Conservation (phyloP, 2,329 filamentous ascomycete species). For the Aspergillus novoparasiticus region DNA sequence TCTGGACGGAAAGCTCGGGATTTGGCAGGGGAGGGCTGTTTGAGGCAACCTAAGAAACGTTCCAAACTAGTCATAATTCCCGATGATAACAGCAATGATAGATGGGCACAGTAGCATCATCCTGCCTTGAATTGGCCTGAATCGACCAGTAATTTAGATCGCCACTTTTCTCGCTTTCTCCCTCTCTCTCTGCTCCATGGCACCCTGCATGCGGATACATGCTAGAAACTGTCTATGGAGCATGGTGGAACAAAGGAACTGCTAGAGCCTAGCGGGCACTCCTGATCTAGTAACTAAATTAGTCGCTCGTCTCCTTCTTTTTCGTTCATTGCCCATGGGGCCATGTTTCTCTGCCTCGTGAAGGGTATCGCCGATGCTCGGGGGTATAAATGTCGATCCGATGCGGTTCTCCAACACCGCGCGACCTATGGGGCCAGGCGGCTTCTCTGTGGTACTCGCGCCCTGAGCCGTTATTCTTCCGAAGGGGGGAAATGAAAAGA, state of each 20-base stretch:
- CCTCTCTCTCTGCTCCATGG: neutral
- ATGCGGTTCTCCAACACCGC: neutral
- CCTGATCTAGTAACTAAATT: neutral
- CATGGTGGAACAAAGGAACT: neutral
- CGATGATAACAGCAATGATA: neutral
- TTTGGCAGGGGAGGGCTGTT: neutral
- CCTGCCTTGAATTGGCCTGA: neutral
- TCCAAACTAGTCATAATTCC: neutral
- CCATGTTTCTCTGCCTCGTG: neutral
- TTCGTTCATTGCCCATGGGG: neutral
- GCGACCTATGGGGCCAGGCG: neutral
- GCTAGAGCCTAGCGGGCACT: neutral
- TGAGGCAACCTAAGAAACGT: neutral
- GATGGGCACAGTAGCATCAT: neutral
- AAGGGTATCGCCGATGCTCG: neutral
- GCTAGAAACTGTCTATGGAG: conserved; percentile 4
- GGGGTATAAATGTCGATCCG: neutral
- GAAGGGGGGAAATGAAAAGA: neutral
- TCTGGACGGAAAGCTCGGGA: neutral
- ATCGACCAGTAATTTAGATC: conserved; percentile 1
- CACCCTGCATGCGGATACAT: neutral
- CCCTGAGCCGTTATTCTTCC: neutral
- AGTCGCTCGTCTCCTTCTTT: neutral
- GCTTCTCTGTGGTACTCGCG: neutral
- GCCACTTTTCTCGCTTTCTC: neutral